Base-by-base conservation (phyloP, 306 rosid genomes). In the Purshia tridentata region DNA sequence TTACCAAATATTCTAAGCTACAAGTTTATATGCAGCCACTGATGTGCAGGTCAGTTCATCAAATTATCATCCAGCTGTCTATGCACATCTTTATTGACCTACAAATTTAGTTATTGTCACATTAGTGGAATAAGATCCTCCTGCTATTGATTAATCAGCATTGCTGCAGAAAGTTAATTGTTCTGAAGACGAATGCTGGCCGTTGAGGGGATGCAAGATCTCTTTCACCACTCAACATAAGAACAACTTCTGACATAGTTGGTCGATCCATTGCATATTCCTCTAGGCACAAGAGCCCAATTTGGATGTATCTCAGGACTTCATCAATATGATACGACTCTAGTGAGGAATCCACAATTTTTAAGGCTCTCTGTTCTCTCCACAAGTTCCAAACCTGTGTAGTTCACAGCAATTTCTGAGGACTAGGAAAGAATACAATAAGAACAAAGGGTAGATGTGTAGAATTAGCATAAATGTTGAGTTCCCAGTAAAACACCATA, bases 251-350 rank as follows among this genome's bases (percentile, higher is more conserved):
- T 35, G 88, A 72, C 95, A 89, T 91, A 49, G 84, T 76, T 4
- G 92, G 96, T 15, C 90, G 79, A 4, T 91, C 90, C 16, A 5
- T 49, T n/a, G 88, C 74, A 65, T 83, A 60, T 46, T 91, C 96
- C 65, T 87, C 88, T 4, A 87, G 84, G 37, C 97, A 89, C 40
- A 87, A 69, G 20, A 91, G 87, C 14, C 90, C 91, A 51, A 87
- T 82, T 56, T 87, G 92, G 14, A 89, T 61, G 84, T 92, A 91
- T 83, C 87, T 84, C 44, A 75, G 29, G n/a, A 81, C 77, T 72
- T 87, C 91, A 48, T 46, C 48, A 8, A 40, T 5, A 50, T 13
- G 37, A 39, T 69, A 73, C 13, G 86, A 65, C 44, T 78, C 69
- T 3, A 81, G 15, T 39, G 71, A 20, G 29, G 79, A 11, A 78